Base-by-base conservation (phyloP, 148 eudicot species). In the Bassia scoparia region DNA sequence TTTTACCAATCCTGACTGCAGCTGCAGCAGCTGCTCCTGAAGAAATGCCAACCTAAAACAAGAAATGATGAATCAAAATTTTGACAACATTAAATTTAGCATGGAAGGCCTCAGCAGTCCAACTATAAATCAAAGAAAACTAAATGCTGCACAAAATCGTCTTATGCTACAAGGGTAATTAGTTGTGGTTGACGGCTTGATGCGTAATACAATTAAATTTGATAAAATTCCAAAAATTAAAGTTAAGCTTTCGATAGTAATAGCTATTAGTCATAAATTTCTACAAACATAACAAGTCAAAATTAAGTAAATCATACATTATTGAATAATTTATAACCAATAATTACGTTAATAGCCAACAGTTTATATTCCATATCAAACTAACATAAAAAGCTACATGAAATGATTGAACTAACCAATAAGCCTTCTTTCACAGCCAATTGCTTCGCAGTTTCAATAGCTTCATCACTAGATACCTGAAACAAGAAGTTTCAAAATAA, bases 11-110 rank as follows among this genome's bases (percentile, higher is more conserved):
- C 79, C 75, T 68, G 52, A 91, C 81, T 73, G 98, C 97, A 72
- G 98, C 98, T 2, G 93, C 91, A 2, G 93, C 98, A 5, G 98
- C 98, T 35, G 97, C 98, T 80, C 98, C 97, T 69, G 98, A 94
- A 68, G 98, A 94, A 71, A 94, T 91, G 67, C 98, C 98, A 74
- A 94, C 98, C 97, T 94, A 82, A 64, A 43, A 55, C 66, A 20
- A 66, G 53, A 44, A 24, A n/a, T 43, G 49, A 24, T 41, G 26
- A 62, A 63, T 63, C 67, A 63, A 48, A 63, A 20, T 6, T 66
- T 53, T 23, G 46, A 41, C 12, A 3, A 3, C 18, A 68, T 20
- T 41, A 31, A 72, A 60, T 46, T 46, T 13, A 67, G 34, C 16
- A 64, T 17, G 16, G 16, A 16, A 6, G 37, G 7, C 37, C 35